These are phyloP conservation scores for Solanum corneliomulleri DNA, from an alignment of 257 asterid genomes.

Conservation along the genomic window DNA sequence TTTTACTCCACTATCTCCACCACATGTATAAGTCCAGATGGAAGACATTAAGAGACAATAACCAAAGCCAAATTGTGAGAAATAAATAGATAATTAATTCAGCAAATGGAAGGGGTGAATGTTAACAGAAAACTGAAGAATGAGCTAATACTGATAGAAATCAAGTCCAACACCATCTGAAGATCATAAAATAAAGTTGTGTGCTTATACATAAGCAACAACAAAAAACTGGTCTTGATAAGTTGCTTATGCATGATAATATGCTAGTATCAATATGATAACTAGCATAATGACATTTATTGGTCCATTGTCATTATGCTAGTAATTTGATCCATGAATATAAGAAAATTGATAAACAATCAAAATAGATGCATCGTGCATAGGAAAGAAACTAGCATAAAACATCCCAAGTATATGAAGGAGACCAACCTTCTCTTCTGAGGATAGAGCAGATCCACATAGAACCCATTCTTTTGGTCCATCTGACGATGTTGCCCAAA, in stretches of 20 bases:
- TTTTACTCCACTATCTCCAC: neutral
- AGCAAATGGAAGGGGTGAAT: neutral
- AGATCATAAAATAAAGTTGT: neutral
- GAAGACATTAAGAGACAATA: neutral
- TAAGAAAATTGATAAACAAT: neutral
- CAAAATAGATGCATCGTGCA: neutral
- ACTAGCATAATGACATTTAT: no score
- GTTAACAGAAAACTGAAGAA: neutral
- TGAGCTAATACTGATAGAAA: neutral
- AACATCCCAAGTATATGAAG: neutral
- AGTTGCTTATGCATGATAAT: neutral
- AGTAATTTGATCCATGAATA: neutral
- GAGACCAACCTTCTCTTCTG: slow-evolving; percentile 55
- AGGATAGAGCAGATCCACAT: slow-evolving; percentile 86
- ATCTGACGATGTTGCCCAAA: slow-evolving; percentile 26
- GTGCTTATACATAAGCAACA: neutral
- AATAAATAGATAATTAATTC: neutral
- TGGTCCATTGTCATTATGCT: neutral
- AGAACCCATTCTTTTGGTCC: slow-evolving; percentile 54
- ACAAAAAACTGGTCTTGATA: neutral
- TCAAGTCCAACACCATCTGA: neutral
- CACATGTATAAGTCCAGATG: neutral
- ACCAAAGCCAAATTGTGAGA: neutral
- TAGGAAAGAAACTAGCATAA: neutral
- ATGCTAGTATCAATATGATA: neutral